phyloP scores from a whole-genome alignment of 1,139 yeast species.

The Kurtzmaniella natalensis region DNA sequence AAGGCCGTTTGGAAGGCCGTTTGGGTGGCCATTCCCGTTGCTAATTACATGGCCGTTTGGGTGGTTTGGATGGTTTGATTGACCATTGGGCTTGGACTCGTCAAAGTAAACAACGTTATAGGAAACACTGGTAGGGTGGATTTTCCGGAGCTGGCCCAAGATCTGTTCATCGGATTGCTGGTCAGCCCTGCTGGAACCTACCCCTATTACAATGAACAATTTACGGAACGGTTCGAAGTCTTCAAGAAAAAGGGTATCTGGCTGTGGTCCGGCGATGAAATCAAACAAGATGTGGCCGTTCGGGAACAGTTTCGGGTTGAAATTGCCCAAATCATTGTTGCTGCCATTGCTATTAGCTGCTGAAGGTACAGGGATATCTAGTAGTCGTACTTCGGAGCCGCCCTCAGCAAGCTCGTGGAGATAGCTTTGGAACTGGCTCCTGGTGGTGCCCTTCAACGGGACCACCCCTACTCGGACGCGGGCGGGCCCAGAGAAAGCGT shows the following conservation, averaged over 20 bases:
- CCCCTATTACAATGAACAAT: slow-evolving; percentile 63
- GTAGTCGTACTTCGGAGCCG: slow-evolving; percentile 57
- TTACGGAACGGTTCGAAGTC: slow-evolving; percentile 90
- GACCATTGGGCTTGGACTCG: not conserved
- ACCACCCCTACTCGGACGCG: slow-evolving; percentile 64
- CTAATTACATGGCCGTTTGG: too few species aligned
- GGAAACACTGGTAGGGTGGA: not conserved
- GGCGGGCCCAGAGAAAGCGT: slow-evolving; percentile 48
- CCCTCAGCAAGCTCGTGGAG: slow-evolving; percentile 44
- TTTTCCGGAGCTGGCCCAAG: slow-evolving; percentile 33
- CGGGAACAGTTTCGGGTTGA: slow-evolving; percentile 85
- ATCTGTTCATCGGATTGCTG: slow-evolving; percentile 13
- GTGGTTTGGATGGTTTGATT: not conserved
- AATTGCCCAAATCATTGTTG: slow-evolving; percentile 48
- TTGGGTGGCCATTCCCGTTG: too few species aligned
- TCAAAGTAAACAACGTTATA: slow-evolving; percentile 1
- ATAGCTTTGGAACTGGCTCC: slow-evolving; percentile 44
- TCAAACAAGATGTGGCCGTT: slow-evolving; percentile 66
- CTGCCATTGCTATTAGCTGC: too few species aligned
- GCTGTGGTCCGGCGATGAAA: slow-evolving; percentile 48
- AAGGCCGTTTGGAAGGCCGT: too few species aligned
- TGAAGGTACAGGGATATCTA: slow-evolving; percentile 64
- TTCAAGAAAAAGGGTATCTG: slow-evolving; percentile 60
- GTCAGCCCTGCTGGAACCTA: slow-evolving; percentile 32
- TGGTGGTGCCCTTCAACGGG: slow-evolving; percentile 58